These are phyloP conservation scores for Spiromastix sp. DNA, from an alignment of 2,329 filamentous ascomycete genomes.

Conservation along the genomic window DNA sequence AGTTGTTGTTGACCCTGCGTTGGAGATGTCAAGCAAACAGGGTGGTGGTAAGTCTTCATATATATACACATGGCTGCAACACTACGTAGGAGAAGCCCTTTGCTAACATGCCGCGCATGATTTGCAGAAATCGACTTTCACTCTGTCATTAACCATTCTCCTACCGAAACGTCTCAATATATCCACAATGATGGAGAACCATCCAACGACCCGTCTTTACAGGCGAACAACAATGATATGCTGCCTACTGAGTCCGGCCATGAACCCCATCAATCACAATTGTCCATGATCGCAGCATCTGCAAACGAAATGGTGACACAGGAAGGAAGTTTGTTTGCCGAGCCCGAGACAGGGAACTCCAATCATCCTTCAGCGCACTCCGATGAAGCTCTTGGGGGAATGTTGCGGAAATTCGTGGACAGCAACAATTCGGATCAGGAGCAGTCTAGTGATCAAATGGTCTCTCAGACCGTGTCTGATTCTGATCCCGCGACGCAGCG, in stretches of 20 bases:
- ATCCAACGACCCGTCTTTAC: slow-evolving; percentile 21
- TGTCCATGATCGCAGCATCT: slow-evolving; percentile 37
- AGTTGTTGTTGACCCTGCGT: slow-evolving; percentile 32
- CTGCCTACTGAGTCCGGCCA: slow-evolving; percentile 25
- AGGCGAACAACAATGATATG: slow-evolving; percentile 22
- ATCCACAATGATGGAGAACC: slow-evolving; percentile 5
- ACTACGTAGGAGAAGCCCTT: no score
- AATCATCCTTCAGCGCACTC: slow-evolving; percentile 1
- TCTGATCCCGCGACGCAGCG: slow-evolving; percentile 29
- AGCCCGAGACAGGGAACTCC: slow-evolving; percentile 20
- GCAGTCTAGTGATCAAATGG: slow-evolving; percentile 7
- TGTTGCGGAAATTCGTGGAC: neutral
- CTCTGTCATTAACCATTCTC: neutral
- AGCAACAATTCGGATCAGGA: no score
- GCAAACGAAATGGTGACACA: slow-evolving; percentile 37
- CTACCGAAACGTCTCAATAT: neutral
- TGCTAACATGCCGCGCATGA: no score
- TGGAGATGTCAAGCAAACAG: slow-evolving; percentile 20
- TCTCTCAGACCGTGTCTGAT: slow-evolving; percentile 30
- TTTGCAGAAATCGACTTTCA: slow-evolving; percentile 3
- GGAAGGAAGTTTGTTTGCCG: slow-evolving; percentile 20
- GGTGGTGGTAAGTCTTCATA: slow-evolving; percentile 7
- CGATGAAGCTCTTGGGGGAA: neutral
- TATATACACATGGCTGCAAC: no score
- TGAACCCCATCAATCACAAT: slow-evolving; percentile 30